Base-by-base conservation (phyloP, 169 alveolate genomes). In the Eimeria mitis region DNA sequence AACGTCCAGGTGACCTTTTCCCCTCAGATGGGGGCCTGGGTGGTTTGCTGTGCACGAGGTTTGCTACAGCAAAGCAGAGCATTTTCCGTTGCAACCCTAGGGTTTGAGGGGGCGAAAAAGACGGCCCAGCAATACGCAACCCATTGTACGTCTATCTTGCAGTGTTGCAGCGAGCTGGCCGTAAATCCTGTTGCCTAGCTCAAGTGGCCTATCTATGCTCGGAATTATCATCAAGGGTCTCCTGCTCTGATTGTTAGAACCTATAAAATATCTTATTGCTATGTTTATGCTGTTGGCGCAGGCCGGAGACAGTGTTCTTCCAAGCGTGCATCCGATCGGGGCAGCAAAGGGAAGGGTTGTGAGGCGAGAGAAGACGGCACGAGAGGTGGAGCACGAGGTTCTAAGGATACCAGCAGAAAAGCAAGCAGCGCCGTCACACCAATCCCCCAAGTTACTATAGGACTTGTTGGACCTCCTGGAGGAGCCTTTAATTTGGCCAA, bases 391-490 rank as follows among this genome's bases (percentile, higher is more conserved):
- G 23, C 71, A 2, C 71, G 90, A 9, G 75, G 76, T 21, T 25
- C 75, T 0, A 83, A 83, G 90, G 90, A 88, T 31, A 42, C 84
- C 16, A 59, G 34, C 78, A 68, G 84, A 28, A 88, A 52, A 49
- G 40, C 94, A 37, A 71, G 79, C 21, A 68, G 59, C 49, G 84
- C 94, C 9, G 79, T 88, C 47, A 63, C 94, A 8, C 94, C 94
- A 28, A 68, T 88, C 21, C 94, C 94, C 16, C 83, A 65, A 37
- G 95, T 90, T 47, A 90, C 95, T n/a, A 52, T 90, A 19, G 95
- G 95, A 21, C 89, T 90, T 47, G 95, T 61, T 13, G 95, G 95
- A 28, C 76, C 79, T 61, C 89, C 95, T 40, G 95, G 95, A 4
- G 89, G 95, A 28, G 90, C 83, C 0, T 75, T 44, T 21, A 90